Percentiles rank a stretch among this genome's conserved stretches.
Evolutionary conservation across 2,329 filamentous ascomycete genomes (phyloP).

Genomic region (Aspergillus novoparasiticus): DNA sequence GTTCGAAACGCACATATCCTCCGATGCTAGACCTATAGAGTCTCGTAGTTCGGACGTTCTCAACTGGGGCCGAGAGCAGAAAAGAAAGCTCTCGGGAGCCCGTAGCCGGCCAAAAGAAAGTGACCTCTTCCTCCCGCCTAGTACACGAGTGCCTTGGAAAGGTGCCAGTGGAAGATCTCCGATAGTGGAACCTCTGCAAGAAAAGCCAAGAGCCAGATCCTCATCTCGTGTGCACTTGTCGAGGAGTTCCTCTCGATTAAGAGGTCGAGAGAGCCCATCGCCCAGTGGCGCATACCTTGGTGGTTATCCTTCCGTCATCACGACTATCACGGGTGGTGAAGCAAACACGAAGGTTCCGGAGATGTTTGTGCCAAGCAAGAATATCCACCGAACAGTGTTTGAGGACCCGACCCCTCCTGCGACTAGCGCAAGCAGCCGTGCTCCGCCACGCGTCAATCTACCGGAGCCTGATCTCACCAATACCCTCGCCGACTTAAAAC

Average conservation of each 20-base stretch:
- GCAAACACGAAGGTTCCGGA: constrained; percentile 10
- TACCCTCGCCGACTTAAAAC: constrained; percentile 36
- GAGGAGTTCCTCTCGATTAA: constrained; percentile 22
- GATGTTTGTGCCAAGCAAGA: constrained; percentile 28
- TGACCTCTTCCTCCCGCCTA: constrained; percentile 44
- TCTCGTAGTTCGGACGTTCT: constrained; percentile 33
- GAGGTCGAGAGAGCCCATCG: constrained; percentile 35
- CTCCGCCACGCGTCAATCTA: constrained; percentile 27
- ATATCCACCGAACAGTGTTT: constrained; percentile 33
- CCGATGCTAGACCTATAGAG: constrained; percentile 24
- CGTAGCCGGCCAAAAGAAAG: constrained; percentile 43
- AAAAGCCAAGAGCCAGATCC: constrained; percentile 60
- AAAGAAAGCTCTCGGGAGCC: constrained; percentile 35
- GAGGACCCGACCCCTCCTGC: constrained; percentile 12
- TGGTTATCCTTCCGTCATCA: constrained; percentile 34
- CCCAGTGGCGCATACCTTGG: constrained; percentile 30
- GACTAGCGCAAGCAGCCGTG: constrained; percentile 16
- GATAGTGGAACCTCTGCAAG: constrained; percentile 65
- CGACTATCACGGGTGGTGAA: constrained; percentile 35
- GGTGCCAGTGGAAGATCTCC: constrained; percentile 70
- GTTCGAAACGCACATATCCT: constrained; percentile 27
- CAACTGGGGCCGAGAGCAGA: constrained; percentile 41
- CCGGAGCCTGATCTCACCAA: constrained; percentile 34
- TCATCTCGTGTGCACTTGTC: constrained; percentile 50
- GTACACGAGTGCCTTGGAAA: constrained; percentile 61